Percentiles rank a stretch among this genome's conserved stretches.
Conservation (phyloP, 176 grass and related monocot species). For the Aegilops tauschii region DNA sequence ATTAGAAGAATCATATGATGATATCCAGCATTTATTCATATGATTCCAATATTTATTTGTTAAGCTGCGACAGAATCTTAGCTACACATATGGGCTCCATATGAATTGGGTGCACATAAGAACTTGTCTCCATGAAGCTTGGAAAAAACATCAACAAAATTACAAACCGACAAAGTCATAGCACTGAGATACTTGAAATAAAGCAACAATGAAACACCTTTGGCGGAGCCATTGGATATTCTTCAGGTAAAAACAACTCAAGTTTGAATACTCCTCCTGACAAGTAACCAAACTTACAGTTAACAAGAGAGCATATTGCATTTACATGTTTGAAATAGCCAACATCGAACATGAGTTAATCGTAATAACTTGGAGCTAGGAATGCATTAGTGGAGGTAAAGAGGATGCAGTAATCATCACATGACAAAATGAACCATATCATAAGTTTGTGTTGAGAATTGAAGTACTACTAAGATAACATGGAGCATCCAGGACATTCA, state of each 20-base stretch:
- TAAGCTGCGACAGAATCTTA: neutral
- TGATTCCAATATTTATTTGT: too few relatives aligned
- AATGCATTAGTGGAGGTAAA: neutral
- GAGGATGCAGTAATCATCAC: conserved; percentile 15
- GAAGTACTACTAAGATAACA: neutral
- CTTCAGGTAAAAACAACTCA: conserved; percentile 93
- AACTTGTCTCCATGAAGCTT: conserved; percentile 5
- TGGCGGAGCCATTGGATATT: conserved; percentile 96
- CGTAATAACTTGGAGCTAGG: neutral
- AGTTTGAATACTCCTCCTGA: conserved; percentile 96
- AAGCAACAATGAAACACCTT: conserved; percentile 59
- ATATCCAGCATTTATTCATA: neutral
- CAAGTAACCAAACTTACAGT: neutral
- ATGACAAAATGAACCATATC: neutral
- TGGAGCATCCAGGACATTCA: neutral
- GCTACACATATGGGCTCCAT: neutral
- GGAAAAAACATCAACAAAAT: conserved; percentile 9
- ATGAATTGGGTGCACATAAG: neutral
- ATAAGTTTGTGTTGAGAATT: neutral
- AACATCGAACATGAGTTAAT: neutral
- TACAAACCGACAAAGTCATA: neutral
- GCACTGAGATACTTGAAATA: conserved; percentile 35
- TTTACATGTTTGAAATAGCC: neutral
- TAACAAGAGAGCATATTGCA: conserved; percentile 19
- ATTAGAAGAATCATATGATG: neutral